Evolutionary conservation across 345 rosid species (phyloP), one percentile per base, ranked within the genome.

Genomic region (Acer campestre): DNA sequence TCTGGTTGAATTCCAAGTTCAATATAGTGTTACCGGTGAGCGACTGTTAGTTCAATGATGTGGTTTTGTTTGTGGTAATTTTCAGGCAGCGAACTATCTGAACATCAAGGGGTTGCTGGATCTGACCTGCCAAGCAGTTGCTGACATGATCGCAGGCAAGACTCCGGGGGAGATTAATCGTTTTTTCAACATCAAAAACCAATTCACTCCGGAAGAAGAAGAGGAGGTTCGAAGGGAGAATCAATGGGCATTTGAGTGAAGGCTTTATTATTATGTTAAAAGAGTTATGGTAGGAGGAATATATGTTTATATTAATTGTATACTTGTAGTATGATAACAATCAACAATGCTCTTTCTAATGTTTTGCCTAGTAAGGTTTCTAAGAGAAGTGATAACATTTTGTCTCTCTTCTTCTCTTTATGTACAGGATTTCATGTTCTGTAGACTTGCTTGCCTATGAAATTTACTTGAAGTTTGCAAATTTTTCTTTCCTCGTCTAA

Each of bases 161-260:
- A 88, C 86, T 17, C 90, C 97, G 0, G 91, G 85, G 69, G 91
- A 90, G 86, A 90, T 90, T 49, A 83, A 92, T 61, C 75, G 67
- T 74, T 82, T 78, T 0, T 90, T 92, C 82, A 86, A 92, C 88
- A 89, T 90, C 85, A 82, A 81, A 77, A 87, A 87, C 29, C 88
- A 86, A 23, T 87, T 90, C 82, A 81, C 89, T 6, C 86, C 86
- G 0, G 91, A 88, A 78, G 93, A 90, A 70, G 93, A 90, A 20
- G 89, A 87, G 44, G 86, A 90, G 80, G 84, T 90, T 7, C 83
- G 87, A 75, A 85, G 87, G 76, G 92, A 90, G 82, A 90, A 87
- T 42, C 90, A 85, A 46, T 90, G 95, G 93, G 93, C 93, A n/a
- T 91, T 88, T 49, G 89, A 89, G 77, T 91, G 80, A 88, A 35